Percentiles rank a stretch among this genome's conserved stretches.
phyloP scores from a whole-genome alignment of 1,139 yeast species.

The Candida frijolesensis region DNA sequence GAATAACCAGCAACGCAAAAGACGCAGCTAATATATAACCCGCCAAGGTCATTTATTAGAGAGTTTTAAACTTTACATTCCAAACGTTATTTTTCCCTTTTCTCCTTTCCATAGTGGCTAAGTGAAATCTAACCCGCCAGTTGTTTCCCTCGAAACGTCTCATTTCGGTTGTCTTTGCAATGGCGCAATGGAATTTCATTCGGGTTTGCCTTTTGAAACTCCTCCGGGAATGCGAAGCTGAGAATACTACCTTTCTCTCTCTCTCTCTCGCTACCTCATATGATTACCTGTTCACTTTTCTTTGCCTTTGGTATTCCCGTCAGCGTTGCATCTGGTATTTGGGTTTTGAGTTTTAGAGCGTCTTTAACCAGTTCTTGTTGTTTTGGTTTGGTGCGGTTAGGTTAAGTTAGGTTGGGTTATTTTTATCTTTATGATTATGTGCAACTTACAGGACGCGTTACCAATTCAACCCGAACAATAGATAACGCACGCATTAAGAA shows the following conservation, averaged over 20 bases:
- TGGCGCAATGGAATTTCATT: not conserved
- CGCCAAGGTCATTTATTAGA: not conserved
- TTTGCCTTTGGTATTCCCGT: not conserved
- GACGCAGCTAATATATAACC: not conserved
- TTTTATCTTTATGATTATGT: not conserved
- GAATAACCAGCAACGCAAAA: not conserved
- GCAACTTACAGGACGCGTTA: slow-evolving; percentile 2
- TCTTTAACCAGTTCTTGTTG: not conserved
- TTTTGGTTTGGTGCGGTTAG: not conserved
- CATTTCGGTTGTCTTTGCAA: slow-evolving; percentile 1
- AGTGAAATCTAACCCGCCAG: not conserved
- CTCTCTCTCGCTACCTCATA: not conserved
- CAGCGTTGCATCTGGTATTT: not conserved
- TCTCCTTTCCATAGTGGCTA: not conserved
- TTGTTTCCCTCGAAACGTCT: not conserved
- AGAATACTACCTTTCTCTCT: no score
- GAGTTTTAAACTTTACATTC: not conserved
- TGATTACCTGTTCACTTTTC: not conserved
- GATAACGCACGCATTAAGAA: not conserved
- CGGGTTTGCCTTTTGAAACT: not conserved
- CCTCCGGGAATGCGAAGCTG: no score
- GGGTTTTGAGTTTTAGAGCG: not conserved
- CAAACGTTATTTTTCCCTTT: not conserved
- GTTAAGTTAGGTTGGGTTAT: not conserved
- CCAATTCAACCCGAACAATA: slow-evolving; percentile 2